phyloP scores from a whole-genome alignment of 371 early-diverging fungal genomes.

The Syncephalastrum racemosum region DNA sequence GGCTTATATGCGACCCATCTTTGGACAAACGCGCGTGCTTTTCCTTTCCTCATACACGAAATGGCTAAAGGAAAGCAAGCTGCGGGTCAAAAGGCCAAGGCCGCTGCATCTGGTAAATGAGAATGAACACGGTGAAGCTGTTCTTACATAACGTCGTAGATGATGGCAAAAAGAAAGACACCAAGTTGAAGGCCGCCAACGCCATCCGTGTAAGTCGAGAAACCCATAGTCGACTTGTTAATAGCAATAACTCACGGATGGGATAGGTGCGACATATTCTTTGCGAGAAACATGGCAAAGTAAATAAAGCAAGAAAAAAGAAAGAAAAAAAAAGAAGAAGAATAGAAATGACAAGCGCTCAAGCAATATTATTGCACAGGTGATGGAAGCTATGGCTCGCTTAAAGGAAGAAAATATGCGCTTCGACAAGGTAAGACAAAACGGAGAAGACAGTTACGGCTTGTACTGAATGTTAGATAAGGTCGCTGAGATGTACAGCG shows the following conservation, averaged over 20 bases:
- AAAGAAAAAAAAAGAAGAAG: neutral
- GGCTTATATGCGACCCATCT: too few species aligned
- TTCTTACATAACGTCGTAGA: constrained; percentile 1
- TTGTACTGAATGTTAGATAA: constrained; percentile 15
- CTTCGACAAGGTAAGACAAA: constrained; percentile 53
- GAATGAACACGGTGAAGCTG: neutral
- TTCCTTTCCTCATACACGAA: neutral
- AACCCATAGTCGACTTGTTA: neutral
- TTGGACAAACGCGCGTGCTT: too few species aligned
- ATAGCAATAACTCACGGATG: neutral
- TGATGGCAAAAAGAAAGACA: constrained; percentile 49
- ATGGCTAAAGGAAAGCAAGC: constrained; percentile 55
- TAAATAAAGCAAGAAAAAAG: constrained; percentile 16
- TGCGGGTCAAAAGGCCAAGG: constrained; percentile 40
- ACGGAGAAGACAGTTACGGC: constrained; percentile 5
- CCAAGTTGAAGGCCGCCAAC: constrained; percentile 77
- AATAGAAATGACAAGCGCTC: too few species aligned
- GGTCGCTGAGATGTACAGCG: constrained; percentile 85
- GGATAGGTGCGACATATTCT: constrained; percentile 78
- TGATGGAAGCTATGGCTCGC: constrained; percentile 62
- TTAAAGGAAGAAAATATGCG: constrained; percentile 57
- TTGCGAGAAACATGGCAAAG: constrained; percentile 81
- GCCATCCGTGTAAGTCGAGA: constrained; percentile 56
- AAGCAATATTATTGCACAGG: constrained; percentile 9
- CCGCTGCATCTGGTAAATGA: constrained; percentile 17